Evolutionary conservation across 768 basidiomycete species (phyloP), one percentile per base, ranked within the genome.

Genomic region (Fibroporia radiculosa): DNA sequence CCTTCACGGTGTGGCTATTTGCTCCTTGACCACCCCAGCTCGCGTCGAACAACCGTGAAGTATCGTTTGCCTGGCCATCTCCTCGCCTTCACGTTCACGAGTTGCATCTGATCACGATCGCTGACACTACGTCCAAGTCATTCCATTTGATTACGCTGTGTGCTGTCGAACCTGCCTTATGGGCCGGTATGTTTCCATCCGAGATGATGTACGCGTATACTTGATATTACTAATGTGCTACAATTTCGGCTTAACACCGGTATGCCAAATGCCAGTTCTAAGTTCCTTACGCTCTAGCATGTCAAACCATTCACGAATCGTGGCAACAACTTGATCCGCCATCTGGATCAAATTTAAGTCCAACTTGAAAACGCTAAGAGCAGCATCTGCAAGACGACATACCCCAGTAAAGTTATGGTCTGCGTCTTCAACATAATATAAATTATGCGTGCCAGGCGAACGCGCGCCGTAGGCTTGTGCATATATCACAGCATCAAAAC

Each of bases 331-430:
- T 40, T 84, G 76, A 44, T 84, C 82, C 50, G 77, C 75, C 44
- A 74, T 72, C 75, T 75, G 40, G 7, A 11, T 39, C 25, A 7
- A 40, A 16, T n/a, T 23, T 22, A 11, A 10, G 35, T 14, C 29
- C 18, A 4, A 24, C 22, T 14, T 18, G 23, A 6, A 32, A 16
- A 31, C 3, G 3, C 18, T 16, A 42, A 11, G 16, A n/a, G 33
- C 6, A 4, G 6, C 13, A 8, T 13, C 10, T 23, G 6, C 19
- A 26, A 25, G 8, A 13, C 1, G 20, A 46, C 70, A 33, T 47
- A 75, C 74, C 19, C 80, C 78, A 19, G 76, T 78, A 54, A 81
- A 84, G 62, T 89, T 90, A 57, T 90, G 88, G 64, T 88, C 85
- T 6, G 81, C 84, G 34, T 72, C 74, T 59, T 90, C 88, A 29